Base-by-base conservation (phyloP, 2,329 filamentous ascomycete species). In the Talaromyces sp. region DNA sequence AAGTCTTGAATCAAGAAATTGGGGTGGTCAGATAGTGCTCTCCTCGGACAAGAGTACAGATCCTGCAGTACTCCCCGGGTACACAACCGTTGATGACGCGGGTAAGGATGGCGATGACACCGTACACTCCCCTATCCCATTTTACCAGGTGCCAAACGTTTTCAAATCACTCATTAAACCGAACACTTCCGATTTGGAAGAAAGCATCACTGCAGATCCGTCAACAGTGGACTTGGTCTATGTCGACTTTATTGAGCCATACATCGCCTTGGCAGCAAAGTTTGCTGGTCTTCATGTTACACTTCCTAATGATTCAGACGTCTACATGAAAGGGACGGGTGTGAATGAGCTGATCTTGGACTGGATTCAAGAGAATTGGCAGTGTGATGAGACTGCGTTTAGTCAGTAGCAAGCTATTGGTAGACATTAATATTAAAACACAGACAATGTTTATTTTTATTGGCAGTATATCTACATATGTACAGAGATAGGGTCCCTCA, bases 71-170 rank as follows among this genome's bases (percentile, higher is more conserved):
- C 71, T 78, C 19, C 88, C 87, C 0, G 95, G 95, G 1, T 98
- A 98, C 78, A 97, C 91, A 0, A 99, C 95, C 11, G 82, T 82
- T 60, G 95, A 99, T 70, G 93, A 96, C 69, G 84, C 87, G 5
- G 92, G 93, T 55, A 77, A 77, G 4, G 91, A 96, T 66, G 95
- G 95, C 49, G 95, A 99, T 71, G 95, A 99, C 71, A 96, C 93
- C 0, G 74, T 96, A 1, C 95, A 97, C 73, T 80, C 85, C 17
- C 81, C 84, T 0, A 87, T 98, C 65, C 80, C 83, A 33, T 92
- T 90, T 72, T 93, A 93, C 75, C 74, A 78, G 1, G 85, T 93
- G 5, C 93, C 95, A 7, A 97, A 97, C 74, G 91, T 88, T 72
- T 85, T 99, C 61, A 89, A 93, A 72, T 80, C 88, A 0, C 89